These are phyloP conservation scores for Leccinum barrowsii DNA, from an alignment of 768 basidiomycete species.

Conservation along the genomic window DNA sequence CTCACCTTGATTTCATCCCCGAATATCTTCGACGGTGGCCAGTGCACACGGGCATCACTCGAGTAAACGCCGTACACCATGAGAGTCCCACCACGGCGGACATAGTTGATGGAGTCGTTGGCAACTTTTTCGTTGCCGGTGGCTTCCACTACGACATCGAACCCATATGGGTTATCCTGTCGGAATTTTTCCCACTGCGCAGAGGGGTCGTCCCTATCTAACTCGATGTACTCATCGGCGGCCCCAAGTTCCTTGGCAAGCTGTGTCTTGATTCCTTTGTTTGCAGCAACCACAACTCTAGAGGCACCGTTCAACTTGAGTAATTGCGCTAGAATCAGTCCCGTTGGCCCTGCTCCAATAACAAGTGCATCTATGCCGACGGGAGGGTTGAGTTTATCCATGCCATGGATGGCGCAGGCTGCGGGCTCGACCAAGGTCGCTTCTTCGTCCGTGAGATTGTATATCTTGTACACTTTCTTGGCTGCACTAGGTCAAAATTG, in stretches of 20 bases:
- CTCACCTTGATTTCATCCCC: constrained; percentile 62
- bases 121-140: constrained; percentile 84
- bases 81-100: constrained; percentile 72
- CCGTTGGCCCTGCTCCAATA: constrained; percentile 83
- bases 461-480: constrained; percentile 76
- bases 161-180: constrained; percentile 76
- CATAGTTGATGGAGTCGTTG: constrained; percentile 83
- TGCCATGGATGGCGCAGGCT: constrained; percentile 83
- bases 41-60: constrained; percentile 75
- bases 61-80: constrained; percentile 87
- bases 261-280: constrained; percentile 85
- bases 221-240: constrained; percentile 78
- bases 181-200: constrained; percentile 74
- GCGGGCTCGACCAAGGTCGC: constrained; percentile 83
- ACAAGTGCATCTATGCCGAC: constrained; percentile 80
- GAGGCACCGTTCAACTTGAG: constrained; percentile 81
- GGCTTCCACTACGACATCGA: constrained; percentile 79
- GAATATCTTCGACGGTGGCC: constrained; percentile 83
- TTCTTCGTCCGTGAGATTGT: constrained; percentile 81
- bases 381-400: constrained; percentile 76
- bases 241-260: constrained; percentile 73
- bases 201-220: constrained; percentile 67
- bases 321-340: constrained; percentile 80
- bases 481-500: constrained; percentile 40
- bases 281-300: constrained; percentile 75